Base-by-base conservation (phyloP, 1,284 basidiomycete genomes). In the Papiliotrema nemorosa region DNA sequence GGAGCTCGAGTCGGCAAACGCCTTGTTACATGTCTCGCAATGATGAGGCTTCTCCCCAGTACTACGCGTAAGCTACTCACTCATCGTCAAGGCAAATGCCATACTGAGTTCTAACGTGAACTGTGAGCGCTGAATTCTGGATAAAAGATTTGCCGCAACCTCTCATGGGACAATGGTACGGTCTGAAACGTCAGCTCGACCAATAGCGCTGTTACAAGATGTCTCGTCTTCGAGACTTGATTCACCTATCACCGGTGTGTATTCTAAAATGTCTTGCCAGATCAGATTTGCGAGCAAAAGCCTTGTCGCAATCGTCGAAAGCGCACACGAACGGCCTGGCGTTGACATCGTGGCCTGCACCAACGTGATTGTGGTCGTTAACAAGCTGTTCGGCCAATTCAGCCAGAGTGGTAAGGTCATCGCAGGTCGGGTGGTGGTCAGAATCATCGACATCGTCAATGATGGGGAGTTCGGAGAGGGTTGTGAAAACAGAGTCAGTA, bases 31-130 rank as follows among this genome's bases (percentile, higher is more conserved):
- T 7, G 63, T 70, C 58, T 76, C 67, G 66, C 81, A 82, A 24
- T 73, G 67, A 63, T 82, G 80, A 2, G 81, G 81, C 43, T 78
- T 73, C 60, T 82, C 81, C 36, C 80, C 81, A 24, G 80, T 79
- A 64, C 79, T 76, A 60, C 71, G 9, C 31, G 31, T 63, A 66
- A 22, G 16, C 54, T 5, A 12, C 20, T 26, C 18, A 34, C 3
- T 14, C 41, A 20, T n/a, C 44, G 44, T 2, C 14, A 25, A 7
- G 29, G 24, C n/a, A 36, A 14, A 25, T 31, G 59, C 75, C n/a
- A 66, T 45, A 78, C 78, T 78, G 77, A 6, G 71, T 72, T 33
- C 76, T 66, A 33, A 67, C 69, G 54, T 77, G 76, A 0, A 76
- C 75, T 2, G 73, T 75, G 50, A 74, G 50, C 5, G 73, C 74